Conservation (phyloP, 163 green algal species). For the Smithsoniella earleae region DNA sequence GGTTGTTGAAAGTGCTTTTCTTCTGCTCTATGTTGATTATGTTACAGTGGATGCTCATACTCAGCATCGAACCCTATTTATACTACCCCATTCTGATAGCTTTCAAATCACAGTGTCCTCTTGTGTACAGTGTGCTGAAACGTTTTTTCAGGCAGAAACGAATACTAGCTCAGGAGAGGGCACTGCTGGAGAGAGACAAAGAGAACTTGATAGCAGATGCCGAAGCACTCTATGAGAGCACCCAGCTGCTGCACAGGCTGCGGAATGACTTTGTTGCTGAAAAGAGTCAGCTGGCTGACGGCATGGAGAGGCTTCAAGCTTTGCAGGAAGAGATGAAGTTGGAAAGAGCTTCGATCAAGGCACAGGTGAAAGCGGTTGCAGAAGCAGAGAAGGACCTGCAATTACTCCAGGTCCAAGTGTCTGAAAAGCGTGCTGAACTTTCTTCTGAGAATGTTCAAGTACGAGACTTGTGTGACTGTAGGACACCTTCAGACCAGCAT, state of each 20-base stretch:
- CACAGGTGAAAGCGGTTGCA: neutral
- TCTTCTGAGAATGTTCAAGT: constrained; percentile 7
- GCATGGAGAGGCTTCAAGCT: neutral
- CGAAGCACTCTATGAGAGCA: neutral
- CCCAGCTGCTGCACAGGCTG: neutral
- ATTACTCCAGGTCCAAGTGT: neutral
- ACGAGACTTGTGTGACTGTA: no score
- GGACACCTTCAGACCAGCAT: no score
- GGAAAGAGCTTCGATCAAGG: neutral
- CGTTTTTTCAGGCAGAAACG: no score
- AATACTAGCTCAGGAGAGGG: no score
- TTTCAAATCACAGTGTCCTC: no score
- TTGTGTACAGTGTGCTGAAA: no score
- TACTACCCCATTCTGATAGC: no score
- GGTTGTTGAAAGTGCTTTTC: no score
- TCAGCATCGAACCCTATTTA: no score
- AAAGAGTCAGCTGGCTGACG: neutral
- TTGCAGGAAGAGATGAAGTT: neutral
- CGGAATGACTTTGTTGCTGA: neutral
- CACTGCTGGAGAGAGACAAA: neutral
- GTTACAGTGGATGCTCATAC: no score
- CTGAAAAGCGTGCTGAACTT: constrained; percentile 21
- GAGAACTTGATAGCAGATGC: neutral
- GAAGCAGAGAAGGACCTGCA: neutral
- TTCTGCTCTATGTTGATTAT: no score